These are phyloP conservation scores for Chenopodium album DNA, from an alignment of 148 eudicot species.

Conservation along the genomic window DNA sequence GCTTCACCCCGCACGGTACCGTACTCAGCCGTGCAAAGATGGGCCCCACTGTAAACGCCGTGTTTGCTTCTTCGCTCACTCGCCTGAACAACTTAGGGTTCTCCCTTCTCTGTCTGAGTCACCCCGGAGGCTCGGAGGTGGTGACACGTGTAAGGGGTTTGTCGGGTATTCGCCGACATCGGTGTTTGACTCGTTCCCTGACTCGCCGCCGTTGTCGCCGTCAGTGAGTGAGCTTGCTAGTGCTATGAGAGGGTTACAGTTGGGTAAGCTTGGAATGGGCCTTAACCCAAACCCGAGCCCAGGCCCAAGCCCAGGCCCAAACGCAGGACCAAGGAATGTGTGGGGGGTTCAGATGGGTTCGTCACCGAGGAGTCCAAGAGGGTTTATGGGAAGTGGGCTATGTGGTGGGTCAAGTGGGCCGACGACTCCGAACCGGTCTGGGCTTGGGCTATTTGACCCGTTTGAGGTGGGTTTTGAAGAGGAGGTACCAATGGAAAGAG, in stretches of 20 bases:
- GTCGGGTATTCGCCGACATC: constrained; percentile 8
- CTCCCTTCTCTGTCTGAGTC: constrained; percentile 34
- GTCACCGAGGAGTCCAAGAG: constrained; percentile 36
- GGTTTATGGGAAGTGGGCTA: constrained; percentile 1
- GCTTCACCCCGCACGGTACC: constrained; percentile 80
- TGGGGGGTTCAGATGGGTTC: constrained; percentile 37
- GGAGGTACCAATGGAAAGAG: constrained; percentile 63
- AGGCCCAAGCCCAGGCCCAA: too few relatives aligned
- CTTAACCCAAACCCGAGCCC: too few relatives aligned
- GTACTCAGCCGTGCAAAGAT: constrained; percentile 85
- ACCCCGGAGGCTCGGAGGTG: constrained; percentile 22
- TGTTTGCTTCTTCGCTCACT: constrained; percentile 85
- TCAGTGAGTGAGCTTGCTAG: constrained; percentile 45
- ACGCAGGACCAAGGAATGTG: constrained; percentile 26
- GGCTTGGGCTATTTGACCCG: constrained; percentile 36
- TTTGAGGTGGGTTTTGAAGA: constrained; percentile 33
- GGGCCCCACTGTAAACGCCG: constrained; percentile 62
- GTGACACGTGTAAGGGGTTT: not conserved
- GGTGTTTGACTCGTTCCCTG: constrained; percentile 16
- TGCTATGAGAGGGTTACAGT: constrained; percentile 47
- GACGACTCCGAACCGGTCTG: constrained; percentile 47
- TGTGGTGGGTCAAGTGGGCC: constrained; percentile 38
- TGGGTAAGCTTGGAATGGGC: constrained; percentile 30
- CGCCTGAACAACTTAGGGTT: constrained; percentile 55
- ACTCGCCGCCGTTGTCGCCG: constrained; percentile 62